phyloP scores from a whole-genome alignment of 768 basidiomycete genomes.

The Boletellus emodensis region DNA sequence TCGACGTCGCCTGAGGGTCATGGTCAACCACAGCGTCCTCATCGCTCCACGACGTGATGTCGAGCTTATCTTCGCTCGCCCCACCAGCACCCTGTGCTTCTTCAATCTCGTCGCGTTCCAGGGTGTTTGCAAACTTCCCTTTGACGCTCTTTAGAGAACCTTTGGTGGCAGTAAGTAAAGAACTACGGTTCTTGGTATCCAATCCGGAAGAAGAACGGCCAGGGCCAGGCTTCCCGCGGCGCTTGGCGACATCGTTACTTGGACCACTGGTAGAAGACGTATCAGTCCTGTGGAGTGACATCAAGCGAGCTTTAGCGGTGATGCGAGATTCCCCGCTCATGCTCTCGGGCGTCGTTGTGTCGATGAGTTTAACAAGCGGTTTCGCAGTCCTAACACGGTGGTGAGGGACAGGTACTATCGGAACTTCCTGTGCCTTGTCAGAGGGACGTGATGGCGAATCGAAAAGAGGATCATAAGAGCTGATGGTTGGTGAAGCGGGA shows the following conservation, averaged over 20 bases:
- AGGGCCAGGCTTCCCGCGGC: conserved; percentile 42
- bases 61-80: conserved; percentile 2
- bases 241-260: conserved; percentile 8
- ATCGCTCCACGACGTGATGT: conserved; percentile 19
- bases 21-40: conserved; percentile 10
- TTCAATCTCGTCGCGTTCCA: conserved; percentile 21
- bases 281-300: conserved; percentile 18
- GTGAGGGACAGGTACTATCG: conserved; percentile 14
- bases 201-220: conserved; percentile 48
- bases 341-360: conserved; percentile 29
- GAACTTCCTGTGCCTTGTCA: conserved; percentile 7
- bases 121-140: conserved; percentile 33
- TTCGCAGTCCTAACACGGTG: conserved; percentile 51
- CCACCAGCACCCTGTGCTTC: background rate
- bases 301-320: conserved; percentile 46
- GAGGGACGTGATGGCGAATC: conserved; percentile 19
- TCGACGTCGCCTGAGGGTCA: conserved; percentile 4
- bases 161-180: conserved; percentile 51
- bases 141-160: conserved; percentile 50
- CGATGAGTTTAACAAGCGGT: conserved; percentile 51
- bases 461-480: conserved; percentile 27
- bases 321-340: conserved; percentile 38
- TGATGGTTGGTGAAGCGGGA: conserved; percentile 10
- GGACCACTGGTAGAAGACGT: conserved; percentile 9
- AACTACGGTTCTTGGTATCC: conserved; percentile 40